Evolutionary conservation across 371 early-diverging fungal species (phyloP).

Genomic region (Rhizomucor miehei): DNA sequence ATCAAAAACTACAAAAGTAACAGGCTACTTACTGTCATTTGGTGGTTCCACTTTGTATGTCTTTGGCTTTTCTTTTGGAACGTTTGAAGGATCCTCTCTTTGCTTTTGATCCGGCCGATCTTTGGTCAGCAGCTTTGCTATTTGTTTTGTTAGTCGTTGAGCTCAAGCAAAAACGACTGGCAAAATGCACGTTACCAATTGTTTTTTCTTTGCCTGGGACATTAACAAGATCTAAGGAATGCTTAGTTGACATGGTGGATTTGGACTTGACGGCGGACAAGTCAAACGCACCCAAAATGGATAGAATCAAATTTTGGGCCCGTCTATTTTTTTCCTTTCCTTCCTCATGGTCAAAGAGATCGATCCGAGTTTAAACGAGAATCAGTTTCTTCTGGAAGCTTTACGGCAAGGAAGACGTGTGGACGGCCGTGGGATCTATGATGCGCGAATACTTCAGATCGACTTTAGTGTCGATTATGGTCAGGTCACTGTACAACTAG

Average conservation of each 20-base stretch:
- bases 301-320: not conserved
- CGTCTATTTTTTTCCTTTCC: not conserved
- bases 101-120: not conserved
- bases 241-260: not conserved
- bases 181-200: not conserved
- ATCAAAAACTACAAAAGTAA: no score
- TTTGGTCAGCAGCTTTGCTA: not conserved
- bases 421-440: constrained; percentile 81
- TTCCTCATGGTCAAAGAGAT: constrained; percentile 23
- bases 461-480: constrained; percentile 72
- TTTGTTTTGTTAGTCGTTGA: no score
- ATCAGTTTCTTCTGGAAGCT: constrained; percentile 64
- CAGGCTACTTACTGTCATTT: constrained; percentile 35
- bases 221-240: not conserved
- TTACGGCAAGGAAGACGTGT: constrained; percentile 63
- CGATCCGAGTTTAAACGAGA: constrained; percentile 64
- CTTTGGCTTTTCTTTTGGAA: constrained; percentile 19
- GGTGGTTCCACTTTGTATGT: constrained; percentile 19
- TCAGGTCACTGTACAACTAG: constrained; percentile 76
- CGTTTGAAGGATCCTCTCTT: not conserved
- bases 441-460: constrained; percentile 70
- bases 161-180: no score
- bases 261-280: not conserved
- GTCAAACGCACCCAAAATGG: not conserved
- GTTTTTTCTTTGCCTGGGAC: constrained; percentile 1